Evolutionary conservation across 768 basidiomycete genomes (phyloP).

Genomic region (Mycena maculata): DNA sequence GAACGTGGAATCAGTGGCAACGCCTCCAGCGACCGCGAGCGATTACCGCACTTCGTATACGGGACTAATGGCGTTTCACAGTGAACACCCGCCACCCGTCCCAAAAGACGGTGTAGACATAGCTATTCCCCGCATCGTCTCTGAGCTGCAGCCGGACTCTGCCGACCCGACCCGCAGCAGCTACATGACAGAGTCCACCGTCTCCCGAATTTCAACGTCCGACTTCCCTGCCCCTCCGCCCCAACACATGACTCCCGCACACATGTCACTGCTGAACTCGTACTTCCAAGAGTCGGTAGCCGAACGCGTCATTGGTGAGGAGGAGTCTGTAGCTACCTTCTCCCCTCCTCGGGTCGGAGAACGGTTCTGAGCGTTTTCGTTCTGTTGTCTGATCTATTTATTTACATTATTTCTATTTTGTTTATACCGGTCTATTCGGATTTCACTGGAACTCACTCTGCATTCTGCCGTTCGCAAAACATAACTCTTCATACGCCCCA

Average conservation of each 20-base stretch:
- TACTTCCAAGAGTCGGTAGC: slow-evolving; percentile 36
- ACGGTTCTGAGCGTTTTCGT: slow-evolving; percentile 20
- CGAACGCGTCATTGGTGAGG: slow-evolving; percentile 12
- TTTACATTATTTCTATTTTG: slow-evolving; percentile 30
- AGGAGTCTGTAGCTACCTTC: slow-evolving; percentile 19
- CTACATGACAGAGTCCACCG: slow-evolving; percentile 55
- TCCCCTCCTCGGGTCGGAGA: slow-evolving; percentile 28
- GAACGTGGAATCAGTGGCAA: slow-evolving; percentile 60
- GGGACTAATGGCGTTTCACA: slow-evolving; percentile 49
- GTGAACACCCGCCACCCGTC: slow-evolving; percentile 11
- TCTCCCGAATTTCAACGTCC: slow-evolving; percentile 62
- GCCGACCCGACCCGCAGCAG: slow-evolving; percentile 55
- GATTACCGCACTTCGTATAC: slow-evolving; percentile 54
- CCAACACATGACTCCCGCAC: slow-evolving; percentile 39
- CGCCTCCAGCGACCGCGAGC: slow-evolving; percentile 57
- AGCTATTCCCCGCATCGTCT: slow-evolving; percentile 22
- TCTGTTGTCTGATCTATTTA: slow-evolving; percentile 19
- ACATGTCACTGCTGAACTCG: slow-evolving; percentile 45
- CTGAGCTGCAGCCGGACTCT: slow-evolving; percentile 39
- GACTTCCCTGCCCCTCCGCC: slow-evolving; percentile 62
- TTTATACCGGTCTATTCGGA: slow-evolving; percentile 29
- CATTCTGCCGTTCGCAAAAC: slow-evolving; percentile 8
- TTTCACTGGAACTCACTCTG: slow-evolving; percentile 25
- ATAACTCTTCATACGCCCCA: too few relatives aligned
- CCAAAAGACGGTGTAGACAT: slow-evolving; percentile 7